Percentiles rank a stretch among this genome's conserved stretches.
phyloP scores from a whole-genome alignment of 305 asterid species.

The Fraxinus floribunda region DNA sequence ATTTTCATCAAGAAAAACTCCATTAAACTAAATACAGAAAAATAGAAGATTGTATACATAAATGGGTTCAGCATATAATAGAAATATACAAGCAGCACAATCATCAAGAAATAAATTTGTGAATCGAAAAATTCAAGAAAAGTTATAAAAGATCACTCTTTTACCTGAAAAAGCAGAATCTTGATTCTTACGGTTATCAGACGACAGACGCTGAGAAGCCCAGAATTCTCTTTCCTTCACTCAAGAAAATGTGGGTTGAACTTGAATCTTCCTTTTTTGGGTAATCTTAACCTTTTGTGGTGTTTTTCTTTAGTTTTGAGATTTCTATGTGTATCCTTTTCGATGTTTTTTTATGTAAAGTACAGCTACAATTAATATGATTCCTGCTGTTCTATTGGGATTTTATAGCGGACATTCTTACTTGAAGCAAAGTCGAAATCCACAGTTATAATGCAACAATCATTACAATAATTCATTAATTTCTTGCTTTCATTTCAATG shows the following conservation, averaged over 20 bases:
- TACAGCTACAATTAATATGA: not conserved
- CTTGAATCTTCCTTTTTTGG: constrained; percentile 8
- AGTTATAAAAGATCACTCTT: not conserved
- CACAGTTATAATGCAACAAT: not conserved
- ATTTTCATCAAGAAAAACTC: not conserved
- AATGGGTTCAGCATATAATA: not conserved
- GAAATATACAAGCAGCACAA: not conserved
- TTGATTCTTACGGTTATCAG: not conserved
- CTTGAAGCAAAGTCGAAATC: not conserved
- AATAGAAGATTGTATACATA: not conserved
- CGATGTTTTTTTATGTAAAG: constrained; percentile 23
- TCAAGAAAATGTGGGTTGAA: constrained; percentile 19
- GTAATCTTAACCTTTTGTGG: constrained; percentile 18
- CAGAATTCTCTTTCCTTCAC: constrained; percentile 6
- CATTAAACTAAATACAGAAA: not conserved
- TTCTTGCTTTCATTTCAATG: not conserved
- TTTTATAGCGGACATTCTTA: not conserved
- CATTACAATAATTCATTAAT: not conserved
- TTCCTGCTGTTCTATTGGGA: not conserved
- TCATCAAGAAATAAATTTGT: not conserved
- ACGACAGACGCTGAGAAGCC: constrained; percentile 17
- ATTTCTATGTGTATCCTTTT: constrained; percentile 27
- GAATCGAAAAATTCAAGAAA: not conserved
- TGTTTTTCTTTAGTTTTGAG: constrained; percentile 22
- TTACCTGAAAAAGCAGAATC: constrained; percentile 31